These are phyloP conservation scores for Yarrowia porcina DNA, from an alignment of 805 yeast genomes.

Conservation along the genomic window DNA sequence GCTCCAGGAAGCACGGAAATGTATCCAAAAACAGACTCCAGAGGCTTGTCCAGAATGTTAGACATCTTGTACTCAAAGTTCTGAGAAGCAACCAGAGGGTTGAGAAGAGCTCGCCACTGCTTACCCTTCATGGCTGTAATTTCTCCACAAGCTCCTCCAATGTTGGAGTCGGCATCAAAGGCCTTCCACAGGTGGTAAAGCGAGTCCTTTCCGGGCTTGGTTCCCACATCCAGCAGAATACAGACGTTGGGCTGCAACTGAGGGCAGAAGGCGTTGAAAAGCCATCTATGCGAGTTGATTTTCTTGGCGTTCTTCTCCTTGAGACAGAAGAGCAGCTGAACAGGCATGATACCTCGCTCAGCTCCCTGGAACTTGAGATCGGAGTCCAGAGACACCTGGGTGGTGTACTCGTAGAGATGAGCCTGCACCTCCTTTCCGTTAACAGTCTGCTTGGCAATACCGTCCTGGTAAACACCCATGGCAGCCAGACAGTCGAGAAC, in stretches of 20 bases:
- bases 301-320: slow-evolving; percentile 91
- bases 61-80: slow-evolving; percentile 96
- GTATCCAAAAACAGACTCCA: slow-evolving; percentile 89
- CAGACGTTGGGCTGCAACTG: slow-evolving; percentile 87
- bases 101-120: slow-evolving; percentile 72
- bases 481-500: slow-evolving; percentile 87
- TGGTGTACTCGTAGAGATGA: slow-evolving; percentile 92
- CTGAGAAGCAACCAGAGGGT: slow-evolving; percentile 94
- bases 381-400: slow-evolving; percentile 89
- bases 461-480: slow-evolving; percentile 95
- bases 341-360: slow-evolving; percentile 88
- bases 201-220: slow-evolving; percentile 85
- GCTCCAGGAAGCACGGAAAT: slow-evolving; percentile 96
- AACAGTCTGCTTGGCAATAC: slow-evolving; percentile 91
- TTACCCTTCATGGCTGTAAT: slow-evolving; percentile 93
- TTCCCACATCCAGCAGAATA: slow-evolving; percentile 92
- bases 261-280: slow-evolving; percentile 93
- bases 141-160: slow-evolving; percentile 99
- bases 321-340: slow-evolving; percentile 86
- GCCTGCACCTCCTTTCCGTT: slow-evolving; percentile 89
- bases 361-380: slow-evolving; percentile 86
- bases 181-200: slow-evolving; percentile 96
- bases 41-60: slow-evolving; percentile 90
- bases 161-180: slow-evolving; percentile 91
- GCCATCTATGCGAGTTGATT: slow-evolving; percentile 97